Evolutionary conservation across 1,284 basidiomycete genomes (phyloP).

Genomic region (Pulchroboletus neoregius): DNA sequence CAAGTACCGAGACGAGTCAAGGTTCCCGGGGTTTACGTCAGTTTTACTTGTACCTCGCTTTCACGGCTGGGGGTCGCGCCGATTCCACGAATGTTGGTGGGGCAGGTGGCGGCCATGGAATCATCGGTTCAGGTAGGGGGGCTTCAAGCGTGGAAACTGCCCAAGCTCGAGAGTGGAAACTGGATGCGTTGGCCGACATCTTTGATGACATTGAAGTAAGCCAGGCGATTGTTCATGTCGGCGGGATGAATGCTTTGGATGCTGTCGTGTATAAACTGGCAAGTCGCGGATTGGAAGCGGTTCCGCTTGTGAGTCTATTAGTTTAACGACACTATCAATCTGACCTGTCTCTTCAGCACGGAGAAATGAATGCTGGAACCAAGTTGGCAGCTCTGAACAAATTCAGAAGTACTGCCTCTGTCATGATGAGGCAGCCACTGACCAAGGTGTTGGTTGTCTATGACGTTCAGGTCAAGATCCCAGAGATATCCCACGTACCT

Average conservation of each 20-base stretch:
- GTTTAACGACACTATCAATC: neutral
- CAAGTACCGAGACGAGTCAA: slow-evolving; percentile 65
- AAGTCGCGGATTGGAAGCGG: slow-evolving; percentile 78
- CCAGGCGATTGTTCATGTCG: slow-evolving; percentile 88
- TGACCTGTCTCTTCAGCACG: slow-evolving; percentile 49
- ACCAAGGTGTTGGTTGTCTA: slow-evolving; percentile 85
- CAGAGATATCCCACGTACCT: slow-evolving; percentile 86
- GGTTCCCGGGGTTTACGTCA: slow-evolving; percentile 84
- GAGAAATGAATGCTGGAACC: slow-evolving; percentile 81
- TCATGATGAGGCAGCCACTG: slow-evolving; percentile 55
- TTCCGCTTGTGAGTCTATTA: slow-evolving; percentile 37
- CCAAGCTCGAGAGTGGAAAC: slow-evolving; percentile 94
- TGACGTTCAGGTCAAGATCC: slow-evolving; percentile 85
- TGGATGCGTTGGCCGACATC: slow-evolving; percentile 91
- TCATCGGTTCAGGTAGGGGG: slow-evolving; percentile 84
- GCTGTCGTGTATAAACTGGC: slow-evolving; percentile 88
- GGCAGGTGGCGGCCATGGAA: slow-evolving; percentile 69
- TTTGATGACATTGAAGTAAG: slow-evolving; percentile 85
- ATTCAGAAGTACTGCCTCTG: slow-evolving; percentile 59
- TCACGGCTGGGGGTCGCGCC: slow-evolving; percentile 77
- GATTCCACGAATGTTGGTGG: slow-evolving; percentile 49
- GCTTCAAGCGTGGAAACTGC: slow-evolving; percentile 77
- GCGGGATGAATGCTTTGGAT: slow-evolving; percentile 80
- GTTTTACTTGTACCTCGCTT: slow-evolving; percentile 89
- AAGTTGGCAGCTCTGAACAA: slow-evolving; percentile 79